Conservation (phyloP, 2,329 filamentous ascomycete genomes). For the Hirsutella minnesotensis region DNA sequence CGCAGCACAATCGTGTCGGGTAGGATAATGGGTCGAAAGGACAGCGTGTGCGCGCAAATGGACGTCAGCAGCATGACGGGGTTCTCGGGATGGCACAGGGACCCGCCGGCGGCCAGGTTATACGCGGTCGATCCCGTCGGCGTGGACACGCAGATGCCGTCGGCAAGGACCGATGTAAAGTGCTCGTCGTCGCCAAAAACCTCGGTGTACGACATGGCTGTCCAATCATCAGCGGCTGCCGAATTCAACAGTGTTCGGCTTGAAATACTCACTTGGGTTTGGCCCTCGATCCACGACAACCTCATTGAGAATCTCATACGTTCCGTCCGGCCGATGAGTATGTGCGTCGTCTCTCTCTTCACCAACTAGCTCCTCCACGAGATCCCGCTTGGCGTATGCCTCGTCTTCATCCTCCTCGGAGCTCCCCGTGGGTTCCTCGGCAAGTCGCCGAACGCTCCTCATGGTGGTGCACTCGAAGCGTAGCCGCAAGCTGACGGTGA, state of each 20-base stretch:
- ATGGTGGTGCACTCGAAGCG: conserved; percentile 92
- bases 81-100: conserved; percentile 89
- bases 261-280: conserved; percentile 76
- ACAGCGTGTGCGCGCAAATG: conserved; percentile 89
- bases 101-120: conserved; percentile 90
- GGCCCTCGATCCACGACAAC: conserved; percentile 93
- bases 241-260: too few relatives aligned
- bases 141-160: conserved; percentile 87
- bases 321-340: conserved; percentile 75
- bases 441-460: conserved; percentile 51
- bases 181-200: conserved; percentile 92
- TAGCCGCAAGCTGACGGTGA: conserved; percentile 76
- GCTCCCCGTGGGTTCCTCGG: conserved; percentile 9
- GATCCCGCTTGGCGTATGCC: conserved; percentile 40
- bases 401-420: conserved; percentile 25
- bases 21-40: conserved; percentile 90
- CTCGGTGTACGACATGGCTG: conserved; percentile 83
- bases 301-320: conserved; percentile 88
- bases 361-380: conserved; percentile 83
- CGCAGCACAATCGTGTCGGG: conserved; percentile 92
- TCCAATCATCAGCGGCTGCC: too few relatives aligned
- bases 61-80: conserved; percentile 90
- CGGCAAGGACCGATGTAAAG: conserved; percentile 86
- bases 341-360: conserved; percentile 73
- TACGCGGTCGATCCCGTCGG: conserved; percentile 93